phyloP scores from a whole-genome alignment of 2,329 filamentous ascomycete genomes.

The Ophiostoma piceae region DNA sequence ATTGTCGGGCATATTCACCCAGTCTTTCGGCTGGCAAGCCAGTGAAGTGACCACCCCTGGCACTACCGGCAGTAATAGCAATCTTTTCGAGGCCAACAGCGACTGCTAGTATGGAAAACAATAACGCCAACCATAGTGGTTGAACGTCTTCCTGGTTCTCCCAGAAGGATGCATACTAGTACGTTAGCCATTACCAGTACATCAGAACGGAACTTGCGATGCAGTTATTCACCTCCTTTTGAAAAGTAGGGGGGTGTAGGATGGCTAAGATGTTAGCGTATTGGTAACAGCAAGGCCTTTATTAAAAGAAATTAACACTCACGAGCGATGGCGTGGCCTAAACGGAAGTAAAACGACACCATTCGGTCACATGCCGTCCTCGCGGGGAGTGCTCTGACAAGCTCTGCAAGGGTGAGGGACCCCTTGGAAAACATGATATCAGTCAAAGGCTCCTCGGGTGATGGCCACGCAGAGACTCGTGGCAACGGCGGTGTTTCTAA shows the following conservation, averaged over 20 bases:
- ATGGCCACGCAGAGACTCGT: neutral
- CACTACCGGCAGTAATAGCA: neutral
- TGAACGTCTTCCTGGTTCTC: neutral
- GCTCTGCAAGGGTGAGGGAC: neutral
- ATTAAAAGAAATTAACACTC: neutral
- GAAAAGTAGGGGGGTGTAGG: conserved; percentile 16
- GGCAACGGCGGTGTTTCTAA: neutral
- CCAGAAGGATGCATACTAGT: neutral
- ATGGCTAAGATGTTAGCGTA: neutral
- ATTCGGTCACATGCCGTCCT: neutral
- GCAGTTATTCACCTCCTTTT: conserved; percentile 18
- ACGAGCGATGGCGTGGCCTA: neutral
- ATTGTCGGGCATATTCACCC: conserved; percentile 24
- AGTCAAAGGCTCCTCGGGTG: neutral
- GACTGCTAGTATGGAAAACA: neutral
- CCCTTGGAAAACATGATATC: neutral
- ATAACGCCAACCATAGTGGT: neutral
- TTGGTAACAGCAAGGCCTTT: too few relatives aligned
- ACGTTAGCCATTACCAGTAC: neutral
- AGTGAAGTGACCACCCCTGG: neutral
- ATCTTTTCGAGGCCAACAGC: neutral
- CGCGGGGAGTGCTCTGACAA: neutral
- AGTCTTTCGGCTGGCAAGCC: neutral
- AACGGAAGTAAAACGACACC: neutral
- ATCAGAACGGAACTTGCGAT: neutral